Evolutionary conservation across 2,329 filamentous ascomycete species (phyloP).

Genomic region (Remersonia thermophila): DNA sequence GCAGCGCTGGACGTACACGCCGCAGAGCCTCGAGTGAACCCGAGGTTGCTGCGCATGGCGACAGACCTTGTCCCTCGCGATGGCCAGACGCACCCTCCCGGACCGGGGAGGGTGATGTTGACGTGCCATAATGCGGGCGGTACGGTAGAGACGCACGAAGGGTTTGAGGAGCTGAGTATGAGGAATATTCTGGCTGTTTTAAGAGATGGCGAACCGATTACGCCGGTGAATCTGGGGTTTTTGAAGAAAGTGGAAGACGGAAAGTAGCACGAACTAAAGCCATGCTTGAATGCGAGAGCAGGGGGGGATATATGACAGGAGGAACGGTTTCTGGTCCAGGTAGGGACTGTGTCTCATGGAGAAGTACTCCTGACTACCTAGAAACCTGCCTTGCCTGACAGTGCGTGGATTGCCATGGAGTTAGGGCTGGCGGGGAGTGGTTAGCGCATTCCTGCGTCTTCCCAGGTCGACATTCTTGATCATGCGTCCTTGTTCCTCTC

Average conservation of each 20-base stretch:
- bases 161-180: slow-evolving; percentile 55
- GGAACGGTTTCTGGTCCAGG: no score
- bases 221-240: slow-evolving; percentile 50
- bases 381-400: no score
- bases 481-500: no score
- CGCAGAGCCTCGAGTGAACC: slow-evolving; percentile 43
- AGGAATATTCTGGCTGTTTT: slow-evolving; percentile 52
- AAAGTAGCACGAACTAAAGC: not conserved
- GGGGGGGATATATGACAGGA: no score
- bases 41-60: slow-evolving; percentile 30
- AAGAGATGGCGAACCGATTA: slow-evolving; percentile 36
- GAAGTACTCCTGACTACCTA: no score
- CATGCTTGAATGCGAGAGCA: not conserved
- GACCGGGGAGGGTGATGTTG: slow-evolving; percentile 37
- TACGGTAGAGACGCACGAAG: slow-evolving; percentile 52
- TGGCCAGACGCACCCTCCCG: not conserved
- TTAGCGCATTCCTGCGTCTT: no score
- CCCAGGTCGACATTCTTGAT: no score
- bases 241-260: slow-evolving; percentile 21
- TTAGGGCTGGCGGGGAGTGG: no score
- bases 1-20: slow-evolving; percentile 54
- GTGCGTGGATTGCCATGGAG: no score
- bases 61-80: not conserved
- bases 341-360: no score
- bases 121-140: slow-evolving; percentile 58